Conservation (phyloP, 768 basidiomycete genomes). For the Psilocybe cyanescens region DNA sequence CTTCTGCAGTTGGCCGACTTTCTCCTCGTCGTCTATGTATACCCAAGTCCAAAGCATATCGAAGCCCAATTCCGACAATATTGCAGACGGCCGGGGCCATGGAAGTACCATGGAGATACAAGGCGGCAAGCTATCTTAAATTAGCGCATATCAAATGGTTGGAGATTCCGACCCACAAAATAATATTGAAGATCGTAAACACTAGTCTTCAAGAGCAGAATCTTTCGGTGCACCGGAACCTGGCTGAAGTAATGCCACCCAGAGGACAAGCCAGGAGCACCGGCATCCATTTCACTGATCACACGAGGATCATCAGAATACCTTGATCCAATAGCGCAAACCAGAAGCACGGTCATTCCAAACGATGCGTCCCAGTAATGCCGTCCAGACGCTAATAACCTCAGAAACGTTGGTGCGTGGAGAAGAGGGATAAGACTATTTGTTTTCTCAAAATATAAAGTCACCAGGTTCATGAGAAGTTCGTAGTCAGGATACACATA, state of each 20-base stretch:
- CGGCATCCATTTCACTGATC: slow-evolving; percentile 33
- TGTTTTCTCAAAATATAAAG: slow-evolving; percentile 59
- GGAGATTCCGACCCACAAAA: slow-evolving; percentile 44
- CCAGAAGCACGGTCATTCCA: slow-evolving; percentile 57
- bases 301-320: slow-evolving; percentile 57
- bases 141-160: slow-evolving; percentile 23
- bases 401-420: slow-evolving; percentile 68
- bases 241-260: slow-evolving; percentile 68
- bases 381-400: slow-evolving; percentile 45
- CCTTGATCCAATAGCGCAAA: slow-evolving; percentile 66
- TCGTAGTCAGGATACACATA: slow-evolving; percentile 54
- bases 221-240: slow-evolving; percentile 63
- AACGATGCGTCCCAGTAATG: slow-evolving; percentile 57
- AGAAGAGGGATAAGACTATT: slow-evolving; percentile 63
- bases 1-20: slow-evolving; percentile 38
- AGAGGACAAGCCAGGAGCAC: slow-evolving; percentile 40
- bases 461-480: slow-evolving; percentile 52
- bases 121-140: slow-evolving; percentile 27
- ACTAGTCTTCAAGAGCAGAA: slow-evolving; percentile 55
- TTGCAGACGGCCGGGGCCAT: slow-evolving; percentile 60
- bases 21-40: slow-evolving; percentile 55
- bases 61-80: slow-evolving; percentile 59
- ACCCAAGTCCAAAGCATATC: slow-evolving; percentile 65
- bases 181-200: slow-evolving; percentile 76
- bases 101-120: slow-evolving; percentile 44